Base-by-base conservation (phyloP, 164 flowering plant species). In the Tetrastigma voinierianum region DNA sequence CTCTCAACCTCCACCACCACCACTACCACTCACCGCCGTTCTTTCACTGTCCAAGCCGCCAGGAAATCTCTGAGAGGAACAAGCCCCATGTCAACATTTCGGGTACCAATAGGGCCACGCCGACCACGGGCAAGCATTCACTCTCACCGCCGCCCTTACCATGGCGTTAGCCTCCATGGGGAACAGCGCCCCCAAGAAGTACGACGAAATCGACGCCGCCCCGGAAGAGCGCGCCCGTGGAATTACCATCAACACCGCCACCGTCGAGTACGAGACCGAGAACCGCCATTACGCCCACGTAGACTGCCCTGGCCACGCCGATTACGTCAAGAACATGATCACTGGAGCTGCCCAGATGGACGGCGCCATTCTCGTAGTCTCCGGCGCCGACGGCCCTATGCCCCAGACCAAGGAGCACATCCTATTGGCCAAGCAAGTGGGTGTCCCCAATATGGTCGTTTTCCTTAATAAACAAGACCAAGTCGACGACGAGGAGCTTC, bases 281-380 rank as follows among this genome's bases (percentile, higher is more conserved):
- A 80, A 67, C 46, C 80, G 88, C 6, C 90, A 86, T 57, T 86
- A 86, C 61, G 91, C 91, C 21, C 88, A 87, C 63, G 88, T 86
- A 11, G 87, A 86, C 63, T 86, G 87, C 64, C 90, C 88, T 4
- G 91, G 91, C 1, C 91, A 87, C 69, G 91, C 89, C n/a, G 89
- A 87, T 61, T 87, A 87, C 20, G 87, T 87, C 25, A 84, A 86
- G 82, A 86, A 86, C 70, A 86, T 86, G 90, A 86, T 86, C 25
- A 86, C 87, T 18, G 90, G 90, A 1, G 90, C 90, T n/a, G 87
- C 90, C 13, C 87, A 86, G 65, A 86, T 86, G 90, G 90, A 86
- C 70, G 91, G 91, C 0, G 90, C 85, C 0, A 86, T 86, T n/a
- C 76, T 86, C 17, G 90, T 86, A 9, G 82, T 79, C 12, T 84